Percentiles rank a stretch among this genome's conserved stretches.
These are phyloP conservation scores for Fusarium musae DNA, from an alignment of 2,329 filamentous ascomycete genomes.

Conservation along the genomic window DNA sequence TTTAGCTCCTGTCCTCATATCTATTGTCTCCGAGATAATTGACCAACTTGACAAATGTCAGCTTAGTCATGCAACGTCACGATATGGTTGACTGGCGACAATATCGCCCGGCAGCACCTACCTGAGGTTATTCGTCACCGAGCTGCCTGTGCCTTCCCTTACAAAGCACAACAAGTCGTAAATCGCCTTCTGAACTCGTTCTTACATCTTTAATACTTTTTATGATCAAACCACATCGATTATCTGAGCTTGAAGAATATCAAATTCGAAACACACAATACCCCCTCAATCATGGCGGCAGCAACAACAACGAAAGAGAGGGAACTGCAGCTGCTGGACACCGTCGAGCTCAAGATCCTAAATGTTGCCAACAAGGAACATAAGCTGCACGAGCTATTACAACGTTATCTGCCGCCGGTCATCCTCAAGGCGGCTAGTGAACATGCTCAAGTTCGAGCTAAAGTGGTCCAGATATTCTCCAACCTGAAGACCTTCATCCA, in stretches of 20 bases:
- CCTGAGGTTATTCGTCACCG: constrained; percentile 34
- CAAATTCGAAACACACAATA: not conserved
- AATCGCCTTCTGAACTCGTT: not conserved
- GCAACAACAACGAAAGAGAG: constrained; percentile 66
- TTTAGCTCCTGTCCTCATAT: not conserved
- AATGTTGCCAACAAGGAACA: constrained; percentile 84
- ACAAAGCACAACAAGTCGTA: constrained; percentile 1
- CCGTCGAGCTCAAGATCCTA: constrained; percentile 83
- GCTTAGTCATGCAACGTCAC: constrained; percentile 44
- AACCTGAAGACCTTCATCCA: constrained; percentile 67
- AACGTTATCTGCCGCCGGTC: constrained; percentile 82
- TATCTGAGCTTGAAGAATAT: not conserved
- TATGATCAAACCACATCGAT: not conserved
- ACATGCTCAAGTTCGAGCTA: constrained; percentile 81
- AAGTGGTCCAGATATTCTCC: constrained; percentile 65
- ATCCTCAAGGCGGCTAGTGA: constrained; percentile 89
- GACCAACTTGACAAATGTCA: not conserved
- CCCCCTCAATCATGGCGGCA: constrained; percentile 49
- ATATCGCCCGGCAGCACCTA: constrained; percentile 15
- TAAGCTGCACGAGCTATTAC: constrained; percentile 82
- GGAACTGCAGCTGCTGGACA: constrained; percentile 85
- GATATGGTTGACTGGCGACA: constrained; percentile 36
- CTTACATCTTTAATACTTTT: not conserved
- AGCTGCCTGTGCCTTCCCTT: constrained; percentile 34
- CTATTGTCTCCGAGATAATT: not conserved